Evolutionary conservation across 495 filamentous ascomycete genomes (phyloP).

Genomic region (Astrothelium subdiscretum): DNA sequence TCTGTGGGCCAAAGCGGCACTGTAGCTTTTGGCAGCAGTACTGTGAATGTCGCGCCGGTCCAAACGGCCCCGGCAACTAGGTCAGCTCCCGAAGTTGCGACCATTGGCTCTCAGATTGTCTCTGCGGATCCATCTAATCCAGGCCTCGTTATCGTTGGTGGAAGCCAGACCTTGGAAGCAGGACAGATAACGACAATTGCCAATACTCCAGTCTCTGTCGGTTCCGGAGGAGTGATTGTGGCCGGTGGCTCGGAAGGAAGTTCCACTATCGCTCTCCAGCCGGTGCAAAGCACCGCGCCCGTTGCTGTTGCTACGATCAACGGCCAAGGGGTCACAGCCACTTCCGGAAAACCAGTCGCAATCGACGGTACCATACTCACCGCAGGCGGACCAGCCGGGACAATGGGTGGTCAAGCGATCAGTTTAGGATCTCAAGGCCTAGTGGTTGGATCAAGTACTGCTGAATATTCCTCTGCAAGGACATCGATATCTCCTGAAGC

Average conservation of each 20-base stretch:
- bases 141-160: background rate
- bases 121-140: background rate
- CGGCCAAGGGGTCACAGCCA: background rate
- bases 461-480: background rate
- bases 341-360: background rate
- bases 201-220: background rate
- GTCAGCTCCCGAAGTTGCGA: background rate
- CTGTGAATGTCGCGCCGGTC: background rate
- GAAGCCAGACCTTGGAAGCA: background rate
- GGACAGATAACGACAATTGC: background rate
- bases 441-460: background rate
- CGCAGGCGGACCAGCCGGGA: background rate
- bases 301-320: background rate
- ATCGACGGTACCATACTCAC: background rate
- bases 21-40: conserved; percentile 1
- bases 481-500: background rate
- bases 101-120: conserved; percentile 1
- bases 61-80: background rate
- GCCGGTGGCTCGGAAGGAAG: background rate
- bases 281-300: background rate
- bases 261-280: background rate
- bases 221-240: background rate
- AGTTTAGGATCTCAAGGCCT: conserved; percentile 2
- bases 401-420: background rate
- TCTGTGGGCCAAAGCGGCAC: conserved; percentile 1